A percentile compares a stretch with the other conserved stretches of the same genome.
Conservation (phyloP, 352 stramenopile genomes). For the Phytophthora crassamura region DNA sequence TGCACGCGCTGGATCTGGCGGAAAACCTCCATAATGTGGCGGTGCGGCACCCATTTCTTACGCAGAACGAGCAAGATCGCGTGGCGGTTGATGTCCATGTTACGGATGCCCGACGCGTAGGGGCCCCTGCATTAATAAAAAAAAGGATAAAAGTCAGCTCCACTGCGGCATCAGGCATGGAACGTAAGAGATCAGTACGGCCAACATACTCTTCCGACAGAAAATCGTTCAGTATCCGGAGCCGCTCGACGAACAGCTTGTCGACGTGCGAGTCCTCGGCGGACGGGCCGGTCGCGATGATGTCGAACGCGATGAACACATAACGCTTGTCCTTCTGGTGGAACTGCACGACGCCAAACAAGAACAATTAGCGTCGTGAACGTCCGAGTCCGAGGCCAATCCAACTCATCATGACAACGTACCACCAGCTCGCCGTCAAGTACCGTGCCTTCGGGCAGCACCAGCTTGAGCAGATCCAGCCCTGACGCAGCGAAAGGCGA, state of each 20-base stretch:
- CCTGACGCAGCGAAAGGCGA: conserved; percentile 80
- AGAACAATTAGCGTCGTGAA: conserved; percentile 18
- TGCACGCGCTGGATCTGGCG: conserved; percentile 80
- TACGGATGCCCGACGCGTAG: conserved; percentile 71
- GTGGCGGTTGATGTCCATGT: conserved; percentile 68
- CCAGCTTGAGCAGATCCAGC: conserved; percentile 76
- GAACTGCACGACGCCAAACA: conserved; percentile 50
- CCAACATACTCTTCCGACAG: conserved; percentile 80
- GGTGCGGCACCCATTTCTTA: conserved; percentile 85
- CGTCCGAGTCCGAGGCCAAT: neutral
- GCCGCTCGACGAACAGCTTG: conserved; percentile 81
- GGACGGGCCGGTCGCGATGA: conserved; percentile 81
- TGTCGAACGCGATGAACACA: conserved; percentile 93
- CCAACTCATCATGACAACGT: conserved; percentile 24
- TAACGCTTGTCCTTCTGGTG: conserved; percentile 84
- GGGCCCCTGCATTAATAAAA: conserved; percentile 51
- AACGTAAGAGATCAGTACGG: neutral
- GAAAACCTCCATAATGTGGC: conserved; percentile 87
- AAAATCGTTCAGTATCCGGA: conserved; percentile 86
- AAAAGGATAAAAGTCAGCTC: conserved; percentile 9
- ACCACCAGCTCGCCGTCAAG: conserved; percentile 91
- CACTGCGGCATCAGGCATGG: neutral
- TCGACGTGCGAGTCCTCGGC: conserved; percentile 79
- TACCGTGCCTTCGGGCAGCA: conserved; percentile 88
- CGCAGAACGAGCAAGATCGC: conserved; percentile 79